Conservation (phyloP, 2,329 filamentous ascomycete genomes). For the Trichothecium roseum region DNA sequence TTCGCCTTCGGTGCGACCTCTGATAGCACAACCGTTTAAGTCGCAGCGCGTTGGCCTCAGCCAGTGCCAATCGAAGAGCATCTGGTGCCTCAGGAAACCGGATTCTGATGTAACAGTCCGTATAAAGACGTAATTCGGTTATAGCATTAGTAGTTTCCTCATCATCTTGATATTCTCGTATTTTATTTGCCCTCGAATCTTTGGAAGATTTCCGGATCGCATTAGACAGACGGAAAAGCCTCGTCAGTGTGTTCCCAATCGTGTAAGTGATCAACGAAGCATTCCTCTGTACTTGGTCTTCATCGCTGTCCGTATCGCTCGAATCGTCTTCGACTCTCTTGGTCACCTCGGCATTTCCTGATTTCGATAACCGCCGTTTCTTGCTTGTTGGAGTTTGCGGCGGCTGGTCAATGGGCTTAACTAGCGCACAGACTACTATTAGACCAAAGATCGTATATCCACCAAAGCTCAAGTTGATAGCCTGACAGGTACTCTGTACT, state of each 20-base stretch:
- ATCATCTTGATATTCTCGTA: background rate
- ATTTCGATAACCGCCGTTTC: background rate
- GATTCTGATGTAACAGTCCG: background rate
- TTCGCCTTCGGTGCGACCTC: constrained; percentile 8
- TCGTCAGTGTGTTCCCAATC: background rate
- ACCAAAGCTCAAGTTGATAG: too few species aligned
- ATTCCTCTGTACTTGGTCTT: background rate
- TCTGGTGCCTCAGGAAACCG: constrained; percentile 1
- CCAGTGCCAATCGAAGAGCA: background rate
- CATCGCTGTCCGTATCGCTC: background rate
- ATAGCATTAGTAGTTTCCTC: background rate
- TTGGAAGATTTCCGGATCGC: background rate
- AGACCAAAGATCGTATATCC: too few species aligned
- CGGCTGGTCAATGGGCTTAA: constrained; percentile 1
- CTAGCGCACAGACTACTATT: background rate
- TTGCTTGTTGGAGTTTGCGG: background rate
- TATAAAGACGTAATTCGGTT: background rate
- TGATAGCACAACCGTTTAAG: constrained; percentile 12
- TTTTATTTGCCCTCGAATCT: background rate
- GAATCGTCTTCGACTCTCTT: background rate
- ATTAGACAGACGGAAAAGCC: constrained; percentile 1
- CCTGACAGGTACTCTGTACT: background rate
- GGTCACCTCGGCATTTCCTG: background rate
- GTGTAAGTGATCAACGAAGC: background rate
- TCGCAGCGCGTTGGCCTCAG: constrained; percentile 9